Percentiles rank a stretch among this genome's conserved stretches.
These are phyloP conservation scores for Orbilia brochopaga DNA, from an alignment of 2,329 filamentous ascomycete species.

Conservation along the genomic window DNA sequence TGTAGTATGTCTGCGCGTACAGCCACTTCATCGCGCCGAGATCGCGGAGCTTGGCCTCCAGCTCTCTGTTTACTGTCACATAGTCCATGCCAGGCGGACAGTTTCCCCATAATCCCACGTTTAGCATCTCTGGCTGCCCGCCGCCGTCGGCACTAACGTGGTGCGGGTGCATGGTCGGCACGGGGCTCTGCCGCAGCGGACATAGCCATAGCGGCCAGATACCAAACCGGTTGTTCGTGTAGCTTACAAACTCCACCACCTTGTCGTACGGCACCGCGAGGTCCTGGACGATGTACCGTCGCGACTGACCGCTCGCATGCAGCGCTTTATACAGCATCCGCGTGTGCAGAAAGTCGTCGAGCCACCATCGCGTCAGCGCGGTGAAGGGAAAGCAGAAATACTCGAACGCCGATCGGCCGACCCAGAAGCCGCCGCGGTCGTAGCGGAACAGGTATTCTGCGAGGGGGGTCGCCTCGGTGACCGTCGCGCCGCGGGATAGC, in stretches of 20 bases:
- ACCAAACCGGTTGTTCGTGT: slow-evolving; percentile 60
- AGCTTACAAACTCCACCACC: slow-evolving; percentile 55
- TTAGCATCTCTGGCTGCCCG: slow-evolving; percentile 62
- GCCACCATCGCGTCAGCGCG: slow-evolving; percentile 65
- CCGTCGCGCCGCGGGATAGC: slow-evolving; percentile 24
- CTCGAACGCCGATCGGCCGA: slow-evolving; percentile 67
- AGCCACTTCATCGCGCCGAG: slow-evolving; percentile 72
- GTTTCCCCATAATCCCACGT: slow-evolving; percentile 70
- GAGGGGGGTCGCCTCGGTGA: slow-evolving; percentile 66
- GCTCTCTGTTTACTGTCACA: slow-evolving; percentile 65
- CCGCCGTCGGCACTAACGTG: slow-evolving; percentile 14
- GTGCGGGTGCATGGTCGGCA: slow-evolving; percentile 56
- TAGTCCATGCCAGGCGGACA: slow-evolving; percentile 60
- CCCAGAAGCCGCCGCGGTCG: slow-evolving; percentile 74
- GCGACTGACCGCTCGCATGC: slow-evolving; percentile 65
- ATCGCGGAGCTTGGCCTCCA: slow-evolving; percentile 67
- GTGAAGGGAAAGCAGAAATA: slow-evolving; percentile 73
- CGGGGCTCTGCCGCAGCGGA: slow-evolving; percentile 60
- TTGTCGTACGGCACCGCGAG: slow-evolving; percentile 46
- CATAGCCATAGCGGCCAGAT: slow-evolving; percentile 68
- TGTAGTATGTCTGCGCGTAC: slow-evolving; percentile 73
- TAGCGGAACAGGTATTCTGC: slow-evolving; percentile 74
- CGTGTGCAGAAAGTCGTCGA: slow-evolving; percentile 69
- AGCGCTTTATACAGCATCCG: slow-evolving; percentile 70
- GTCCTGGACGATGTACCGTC: slow-evolving; percentile 58